Base-by-base conservation (phyloP, 495 filamentous ascomycete genomes). In the Penicillium cosmopolitanum region DNA sequence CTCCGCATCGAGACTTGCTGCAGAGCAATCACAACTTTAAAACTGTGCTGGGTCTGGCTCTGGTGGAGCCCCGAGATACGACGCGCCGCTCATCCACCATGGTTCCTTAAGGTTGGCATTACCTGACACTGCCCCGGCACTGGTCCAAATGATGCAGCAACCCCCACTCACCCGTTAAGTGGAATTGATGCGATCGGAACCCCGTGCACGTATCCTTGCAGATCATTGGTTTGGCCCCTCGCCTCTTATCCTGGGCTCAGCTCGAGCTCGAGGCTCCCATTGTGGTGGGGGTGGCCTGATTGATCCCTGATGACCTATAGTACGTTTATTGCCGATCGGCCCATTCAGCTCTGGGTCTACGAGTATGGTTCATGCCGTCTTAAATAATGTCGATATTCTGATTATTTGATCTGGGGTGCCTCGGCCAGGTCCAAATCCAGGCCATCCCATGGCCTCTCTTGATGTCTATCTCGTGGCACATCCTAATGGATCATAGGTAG, bases 181-280 rank as follows among this genome's bases (percentile, higher is more conserved):
- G 42, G 42, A 46, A 46, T 46, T 46, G 42, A 46, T 53, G 56
- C 31, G 28, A 51, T 48, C 51, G 43, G 50, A 54, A 43, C 55
- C 54, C 56, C 56, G 61, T 63, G 61, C 61, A 53, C 48, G 56
- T 52, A 59, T 63, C 50, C 61, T 48, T 56, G 10, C 28, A 16
- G 46, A 28, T 16, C 3, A 63, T 63, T 63, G 61, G 61, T 52
- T 31, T 31, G 28, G 6, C 8, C 28, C 28, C 28, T 31, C 28
- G 28, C 28, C 42, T 58, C 11, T 34, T 36, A 19, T 18, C 42
- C 42, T 18, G 15, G 40, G 12, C 40, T 36, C 36, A 12, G 11
- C 36, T n/a, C 1, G 28, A 31, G 28, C 28, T 31, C 28, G 28
- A 23, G 23, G 23, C 23, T 23, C 23, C 23, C 23, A 10, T 36